Percentiles rank a stretch among this genome's conserved stretches.
These are phyloP conservation scores for Capronia epimyces DNA, from an alignment of 2,329 filamentous ascomycete genomes.

Conservation along the genomic window DNA sequence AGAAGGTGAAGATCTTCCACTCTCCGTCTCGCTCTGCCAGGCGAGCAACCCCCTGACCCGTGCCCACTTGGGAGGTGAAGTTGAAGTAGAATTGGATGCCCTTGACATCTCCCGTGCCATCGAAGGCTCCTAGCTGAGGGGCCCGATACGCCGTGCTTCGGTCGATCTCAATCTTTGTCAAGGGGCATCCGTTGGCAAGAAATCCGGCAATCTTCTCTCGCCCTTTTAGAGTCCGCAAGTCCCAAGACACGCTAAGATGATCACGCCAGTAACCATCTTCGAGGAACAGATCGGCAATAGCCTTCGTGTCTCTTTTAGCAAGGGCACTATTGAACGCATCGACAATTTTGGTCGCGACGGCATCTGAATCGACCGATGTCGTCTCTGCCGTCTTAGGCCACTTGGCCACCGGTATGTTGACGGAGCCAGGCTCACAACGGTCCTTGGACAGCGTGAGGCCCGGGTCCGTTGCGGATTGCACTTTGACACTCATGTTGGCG, in stretches of 20 bases:
- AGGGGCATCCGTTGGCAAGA: slow-evolving; percentile 37
- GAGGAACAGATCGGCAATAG: slow-evolving; percentile 44
- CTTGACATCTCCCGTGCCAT: slow-evolving; percentile 45
- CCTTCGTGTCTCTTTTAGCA: slow-evolving; percentile 32
- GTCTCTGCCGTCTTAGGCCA: slow-evolving; percentile 40
- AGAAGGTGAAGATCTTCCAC: slow-evolving; percentile 62
- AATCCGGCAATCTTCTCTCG: slow-evolving; percentile 37
- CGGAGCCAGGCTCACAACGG: slow-evolving; percentile 49
- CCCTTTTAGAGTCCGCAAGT: slow-evolving; percentile 51
- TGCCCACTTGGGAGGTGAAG: slow-evolving; percentile 50
- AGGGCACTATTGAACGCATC: slow-evolving; percentile 39
- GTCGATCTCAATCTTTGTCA: slow-evolving; percentile 46
- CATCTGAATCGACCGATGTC: slow-evolving; percentile 34
- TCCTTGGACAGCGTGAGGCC: slow-evolving; percentile 37
- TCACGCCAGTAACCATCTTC: slow-evolving; percentile 55
- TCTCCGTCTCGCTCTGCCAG: slow-evolving; percentile 41
- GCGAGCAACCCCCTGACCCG: slow-evolving; percentile 53
- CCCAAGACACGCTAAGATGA: slow-evolving; percentile 53
- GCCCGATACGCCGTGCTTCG: slow-evolving; percentile 41
- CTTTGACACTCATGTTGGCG: slow-evolving; percentile 13
- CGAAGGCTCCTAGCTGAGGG: slow-evolving; percentile 46
- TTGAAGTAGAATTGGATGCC: slow-evolving; percentile 55
- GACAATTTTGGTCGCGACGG: slow-evolving; percentile 37
- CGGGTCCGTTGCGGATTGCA: slow-evolving; percentile 14
- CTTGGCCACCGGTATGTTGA: slow-evolving; percentile 45